Evolutionary conservation across 805 yeast species (phyloP), one percentile per base, ranked within the genome.

Genomic region (Pichia pseudocactophila): DNA sequence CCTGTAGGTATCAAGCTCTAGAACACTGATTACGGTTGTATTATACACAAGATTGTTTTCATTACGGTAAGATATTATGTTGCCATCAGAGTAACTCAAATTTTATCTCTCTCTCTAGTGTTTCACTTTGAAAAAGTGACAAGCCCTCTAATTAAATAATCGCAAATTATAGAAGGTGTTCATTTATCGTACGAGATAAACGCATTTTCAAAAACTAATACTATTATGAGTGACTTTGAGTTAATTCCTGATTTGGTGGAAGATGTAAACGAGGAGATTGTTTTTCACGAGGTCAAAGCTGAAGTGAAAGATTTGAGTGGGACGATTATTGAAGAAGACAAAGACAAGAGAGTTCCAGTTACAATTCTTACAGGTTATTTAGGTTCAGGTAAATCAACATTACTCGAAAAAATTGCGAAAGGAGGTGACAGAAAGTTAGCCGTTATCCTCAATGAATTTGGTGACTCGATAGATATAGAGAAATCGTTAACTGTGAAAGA

Each of bases 281-380:
- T 48, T 4, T 52, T 46, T 19, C 52, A 50, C 5, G 20, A 27
- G 28, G 52, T 55, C 25, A 44, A 43, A 3, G 43, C 39, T 18
- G 20, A 34, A 31, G 17, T 30, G 17, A 3, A 45, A 41, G 43
- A 49, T 51, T 34, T 45, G 32, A 42, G 54, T 44, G 36, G 47
- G 36, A 27, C 57, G 39, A 18, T 49, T 40, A 32, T 39, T 1
- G 57, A 54, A 30, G 56, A 51, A 9, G 48, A 37, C 3, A 50
- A 48, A 1, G 49, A 45, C 3, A 56, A 58, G 22, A 80, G 77
- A 57, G 89, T 89, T 5, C 98, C 98, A 1, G 78, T 92, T 15
- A 87, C 97, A 0, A 86, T 92, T 13, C 78, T 92, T 31, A 90
- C 98, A 0, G 98, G 98, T 2, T 92, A 89, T 57, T 64, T 92